Evolutionary conservation across 768 basidiomycete species (phyloP).

Genomic region (Mycena haematopus): DNA sequence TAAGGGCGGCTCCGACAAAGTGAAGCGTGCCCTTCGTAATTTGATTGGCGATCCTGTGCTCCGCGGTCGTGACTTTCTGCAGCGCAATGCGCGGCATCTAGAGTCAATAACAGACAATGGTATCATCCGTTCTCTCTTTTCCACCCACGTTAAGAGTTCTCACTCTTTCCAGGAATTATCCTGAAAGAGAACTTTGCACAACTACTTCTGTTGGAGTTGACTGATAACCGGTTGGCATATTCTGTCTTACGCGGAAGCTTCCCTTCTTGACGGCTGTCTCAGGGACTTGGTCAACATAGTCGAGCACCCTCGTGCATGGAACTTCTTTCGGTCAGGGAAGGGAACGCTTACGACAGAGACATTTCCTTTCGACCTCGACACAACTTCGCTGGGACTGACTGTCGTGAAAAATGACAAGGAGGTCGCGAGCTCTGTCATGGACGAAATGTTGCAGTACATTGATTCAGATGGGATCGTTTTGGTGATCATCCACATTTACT

Average conservation of each 20-base stretch:
- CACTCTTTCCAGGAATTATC: slow-evolving; percentile 11
- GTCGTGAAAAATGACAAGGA: slow-evolving; percentile 42
- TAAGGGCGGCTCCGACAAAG: slow-evolving; percentile 42
- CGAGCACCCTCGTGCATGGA: slow-evolving; percentile 53
- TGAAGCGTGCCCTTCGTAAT: slow-evolving; percentile 54
- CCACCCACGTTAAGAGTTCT: neutral
- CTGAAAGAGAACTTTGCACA: slow-evolving; percentile 64
- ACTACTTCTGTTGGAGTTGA: slow-evolving; percentile 62
- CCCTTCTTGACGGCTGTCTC: neutral
- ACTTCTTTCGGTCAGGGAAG: slow-evolving; percentile 57
- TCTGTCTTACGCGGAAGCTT: neutral
- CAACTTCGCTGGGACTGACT: slow-evolving; percentile 60
- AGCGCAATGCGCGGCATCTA: slow-evolving; percentile 45
- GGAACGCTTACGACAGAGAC: slow-evolving; percentile 51
- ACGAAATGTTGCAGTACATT: slow-evolving; percentile 61
- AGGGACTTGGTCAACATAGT: slow-evolving; percentile 54
- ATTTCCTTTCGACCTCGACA: slow-evolving; percentile 64
- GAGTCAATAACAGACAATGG: slow-evolving; percentile 53
- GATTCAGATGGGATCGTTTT: slow-evolving; percentile 59
- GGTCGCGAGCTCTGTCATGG: slow-evolving; percentile 51
- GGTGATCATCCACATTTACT: slow-evolving; percentile 34
- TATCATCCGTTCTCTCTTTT: slow-evolving; percentile 20
- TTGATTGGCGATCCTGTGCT: slow-evolving; percentile 52
- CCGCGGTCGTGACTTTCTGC: slow-evolving; percentile 50
- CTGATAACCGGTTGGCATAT: slow-evolving; percentile 42